phyloP scores from a whole-genome alignment of 2,329 filamentous ascomycete species.

The Fusarium sp. region DNA sequence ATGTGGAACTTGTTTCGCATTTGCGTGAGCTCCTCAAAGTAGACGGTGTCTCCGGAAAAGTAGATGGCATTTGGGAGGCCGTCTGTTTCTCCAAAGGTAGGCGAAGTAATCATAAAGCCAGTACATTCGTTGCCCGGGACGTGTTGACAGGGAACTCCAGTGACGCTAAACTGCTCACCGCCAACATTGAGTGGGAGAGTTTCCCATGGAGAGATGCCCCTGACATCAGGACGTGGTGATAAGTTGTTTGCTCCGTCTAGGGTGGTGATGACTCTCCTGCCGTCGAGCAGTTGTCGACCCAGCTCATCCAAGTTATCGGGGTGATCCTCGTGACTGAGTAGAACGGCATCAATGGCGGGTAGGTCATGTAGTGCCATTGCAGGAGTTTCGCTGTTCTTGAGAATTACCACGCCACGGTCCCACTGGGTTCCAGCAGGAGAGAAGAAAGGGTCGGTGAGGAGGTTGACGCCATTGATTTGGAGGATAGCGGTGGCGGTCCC shows the following conservation, averaged over 20 bases:
- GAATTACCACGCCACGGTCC: background rate
- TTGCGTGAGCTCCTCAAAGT: background rate
- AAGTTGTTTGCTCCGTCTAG: background rate
- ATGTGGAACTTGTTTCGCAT: conserved; percentile 2
- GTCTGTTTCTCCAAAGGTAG: background rate
- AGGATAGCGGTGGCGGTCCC: conserved; percentile 59
- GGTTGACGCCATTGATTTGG: conserved; percentile 51
- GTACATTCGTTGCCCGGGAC: background rate
- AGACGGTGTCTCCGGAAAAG: conserved; percentile 17
- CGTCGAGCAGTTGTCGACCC: background rate
- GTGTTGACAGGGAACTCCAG: background rate
- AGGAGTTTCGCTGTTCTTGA: background rate
- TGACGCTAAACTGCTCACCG: background rate
- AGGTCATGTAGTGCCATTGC: background rate
- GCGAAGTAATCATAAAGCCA: background rate
- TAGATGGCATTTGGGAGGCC: conserved; percentile 5
- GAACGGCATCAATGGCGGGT: background rate
- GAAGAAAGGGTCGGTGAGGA: conserved; percentile 58
- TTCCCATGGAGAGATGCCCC: background rate
- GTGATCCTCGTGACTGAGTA: background rate
- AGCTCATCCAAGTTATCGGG: background rate
- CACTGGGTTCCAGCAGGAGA: background rate
- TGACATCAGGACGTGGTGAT: background rate
- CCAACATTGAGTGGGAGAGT: background rate
- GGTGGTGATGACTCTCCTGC: background rate